Percentiles rank a stretch among this genome's conserved stretches.
phyloP scores from a whole-genome alignment of 106 monocot genomes.

The Dactylorhiza incarnata region DNA sequence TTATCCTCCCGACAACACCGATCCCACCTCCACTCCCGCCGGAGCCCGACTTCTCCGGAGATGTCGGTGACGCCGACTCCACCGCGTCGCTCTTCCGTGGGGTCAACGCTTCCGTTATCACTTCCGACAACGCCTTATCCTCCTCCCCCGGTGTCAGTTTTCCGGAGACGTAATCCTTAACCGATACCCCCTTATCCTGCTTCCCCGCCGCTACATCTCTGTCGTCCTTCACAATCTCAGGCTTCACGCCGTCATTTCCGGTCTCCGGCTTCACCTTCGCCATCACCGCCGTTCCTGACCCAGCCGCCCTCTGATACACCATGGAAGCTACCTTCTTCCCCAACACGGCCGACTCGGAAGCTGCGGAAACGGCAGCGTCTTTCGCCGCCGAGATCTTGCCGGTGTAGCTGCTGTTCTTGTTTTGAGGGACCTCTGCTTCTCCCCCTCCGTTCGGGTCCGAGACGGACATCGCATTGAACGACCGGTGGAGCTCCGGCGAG shows the following conservation, averaged over 20 bases:
- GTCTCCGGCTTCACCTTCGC: slow-evolving; percentile 7
- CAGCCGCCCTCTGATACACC: slow-evolving; percentile 10
- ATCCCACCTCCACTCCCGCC: slow-evolving; percentile 3
- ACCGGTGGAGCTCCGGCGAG: slow-evolving; percentile 13
- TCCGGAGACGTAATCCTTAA: slow-evolving; percentile 32
- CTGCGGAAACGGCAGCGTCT: too few relatives aligned
- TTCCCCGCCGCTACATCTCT: background rate
- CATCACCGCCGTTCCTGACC: slow-evolving; percentile 14
- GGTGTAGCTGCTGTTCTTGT: background rate
- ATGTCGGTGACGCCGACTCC: background rate
- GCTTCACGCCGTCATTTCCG: background rate
- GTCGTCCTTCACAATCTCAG: background rate
- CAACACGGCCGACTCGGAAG: too few relatives aligned
- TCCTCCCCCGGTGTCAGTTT: slow-evolving; percentile 54
- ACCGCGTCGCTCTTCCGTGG: slow-evolving; percentile 12
- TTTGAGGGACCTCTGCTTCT: background rate
- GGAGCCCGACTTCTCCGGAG: background rate
- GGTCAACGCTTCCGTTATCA: slow-evolving; percentile 34
- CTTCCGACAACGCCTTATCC: slow-evolving; percentile 38
- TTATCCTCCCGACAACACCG: slow-evolving; percentile 29
- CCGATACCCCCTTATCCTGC: slow-evolving; percentile 17
- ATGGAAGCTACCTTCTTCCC: background rate
- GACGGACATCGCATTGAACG: slow-evolving; percentile 31
- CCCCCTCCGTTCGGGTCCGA: slow-evolving; percentile 1
- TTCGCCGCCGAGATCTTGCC: background rate